Evolutionary conservation across 2,329 filamentous ascomycete genomes (phyloP), one percentile per base, ranked within the genome.

Genomic region (Diaporthe australafricana): DNA sequence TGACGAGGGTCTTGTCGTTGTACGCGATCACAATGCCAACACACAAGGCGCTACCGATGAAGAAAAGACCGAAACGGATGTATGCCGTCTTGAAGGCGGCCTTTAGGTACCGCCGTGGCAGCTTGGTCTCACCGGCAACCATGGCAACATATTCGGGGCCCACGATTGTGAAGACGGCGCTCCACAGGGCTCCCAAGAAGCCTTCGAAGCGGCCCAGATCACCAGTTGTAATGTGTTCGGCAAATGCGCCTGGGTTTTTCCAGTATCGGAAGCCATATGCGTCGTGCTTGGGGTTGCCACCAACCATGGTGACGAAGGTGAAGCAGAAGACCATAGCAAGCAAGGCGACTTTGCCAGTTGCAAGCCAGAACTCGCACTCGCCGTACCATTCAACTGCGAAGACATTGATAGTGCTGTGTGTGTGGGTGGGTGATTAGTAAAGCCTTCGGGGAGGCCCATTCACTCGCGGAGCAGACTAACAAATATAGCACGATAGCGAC

Each of bases 241-340:
- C 87, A 75, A 93, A 93, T 1, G 90, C 82, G 8, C 91, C 91
- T 0, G 89, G 89, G 7, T 85, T 76, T 9, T 85, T 86, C 91
- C 91, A 93, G 78, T 91, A 90, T 30, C 91, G 86, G 78, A 94
- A 94, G 22, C 92, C 92, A 77, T 91, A 94, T 1, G 89, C 85
- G 77, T 93, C 91, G 62, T 89, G 83, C 11, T 90, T 79, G 0
- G 93, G 93, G 76, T 95, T 95, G 35, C 92, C 93, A 32, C 93
- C 93, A 6, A 94, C 84, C 91, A 95, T 94, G 60, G 90, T 91
- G 75, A 96, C 86, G 78, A 96, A 93, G 22, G 93, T 95, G 81
- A 92, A 95, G 77, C 86, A 83, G 79, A 94, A 91, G 68, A 94
- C 84, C 7, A 90, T 89, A 71, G 91, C 83, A 75, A 92, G 92